Evolutionary conservation across 495 filamentous ascomycete genomes (phyloP).

Genomic region (Annulohypoxylon bovei): DNA sequence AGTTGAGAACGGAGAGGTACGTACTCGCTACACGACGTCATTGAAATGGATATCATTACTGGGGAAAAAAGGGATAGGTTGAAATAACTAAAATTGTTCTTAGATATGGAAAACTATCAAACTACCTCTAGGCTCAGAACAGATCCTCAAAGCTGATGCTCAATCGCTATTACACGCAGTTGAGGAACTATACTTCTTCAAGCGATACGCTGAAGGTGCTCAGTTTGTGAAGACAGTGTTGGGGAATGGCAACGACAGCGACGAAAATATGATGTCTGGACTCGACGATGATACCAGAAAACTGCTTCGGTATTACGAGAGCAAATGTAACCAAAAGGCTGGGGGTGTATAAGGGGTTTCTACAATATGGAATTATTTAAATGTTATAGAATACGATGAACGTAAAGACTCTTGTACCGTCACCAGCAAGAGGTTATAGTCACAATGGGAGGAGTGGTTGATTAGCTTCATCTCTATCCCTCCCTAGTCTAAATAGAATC

Average conservation of each 20-base stretch:
- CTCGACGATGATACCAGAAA: constrained; percentile 52
- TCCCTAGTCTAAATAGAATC: constrained; percentile 11
- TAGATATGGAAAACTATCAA: constrained; percentile 56
- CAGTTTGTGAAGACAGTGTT: constrained; percentile 47
- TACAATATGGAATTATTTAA: not conserved
- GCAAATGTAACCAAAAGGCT: constrained; percentile 44
- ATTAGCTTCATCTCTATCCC: constrained; percentile 14
- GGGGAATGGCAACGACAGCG: constrained; percentile 33
- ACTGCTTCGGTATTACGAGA: constrained; percentile 50
- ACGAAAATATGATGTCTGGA: not conserved
- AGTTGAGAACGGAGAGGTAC: constrained; percentile 59
- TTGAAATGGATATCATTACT: not conserved
- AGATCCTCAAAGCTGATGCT: constrained; percentile 51
- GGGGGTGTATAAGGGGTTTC: not conserved
- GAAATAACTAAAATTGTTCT: not conserved
- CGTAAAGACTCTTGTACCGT: too few relatives aligned
- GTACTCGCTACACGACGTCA: not conserved
- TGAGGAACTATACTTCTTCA: constrained; percentile 66
- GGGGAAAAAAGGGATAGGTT: not conserved
- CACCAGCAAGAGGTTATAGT: too few relatives aligned
- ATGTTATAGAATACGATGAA: too few relatives aligned
- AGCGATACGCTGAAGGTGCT: constrained; percentile 56
- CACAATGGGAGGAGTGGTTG: constrained; percentile 24
- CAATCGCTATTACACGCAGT: constrained; percentile 63
- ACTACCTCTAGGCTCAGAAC: constrained; percentile 47